Evolutionary conservation across 768 basidiomycete genomes (phyloP).

Genomic region (Mycena vitilis): DNA sequence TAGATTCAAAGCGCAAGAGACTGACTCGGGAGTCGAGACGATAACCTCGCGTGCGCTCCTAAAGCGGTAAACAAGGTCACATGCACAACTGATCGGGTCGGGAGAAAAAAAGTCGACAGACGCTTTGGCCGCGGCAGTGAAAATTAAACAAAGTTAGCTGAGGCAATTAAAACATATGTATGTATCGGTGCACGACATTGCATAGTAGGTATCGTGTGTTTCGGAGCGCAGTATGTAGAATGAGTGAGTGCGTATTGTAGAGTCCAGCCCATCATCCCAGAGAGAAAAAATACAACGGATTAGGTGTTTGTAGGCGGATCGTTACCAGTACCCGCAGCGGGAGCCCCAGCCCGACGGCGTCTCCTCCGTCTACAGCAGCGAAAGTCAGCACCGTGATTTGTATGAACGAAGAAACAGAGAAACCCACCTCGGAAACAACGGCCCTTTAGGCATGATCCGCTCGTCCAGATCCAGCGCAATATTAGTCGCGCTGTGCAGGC

Average conservation of each 20-base stretch:
- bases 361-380: constrained; percentile 25
- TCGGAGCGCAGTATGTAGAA: too few species aligned
- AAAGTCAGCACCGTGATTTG: constrained; percentile 7
- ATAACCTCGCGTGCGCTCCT: neutral
- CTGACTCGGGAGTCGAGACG: neutral
- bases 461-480: constrained; percentile 93
- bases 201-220: neutral
- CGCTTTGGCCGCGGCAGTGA: too few species aligned
- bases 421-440: constrained; percentile 82
- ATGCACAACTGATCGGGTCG: neutral
- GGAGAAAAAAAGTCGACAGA: too few species aligned
- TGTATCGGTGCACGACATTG: neutral
- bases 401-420: neutral
- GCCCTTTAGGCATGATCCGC: constrained; percentile 91
- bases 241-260: neutral
- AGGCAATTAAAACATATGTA: too few species aligned
- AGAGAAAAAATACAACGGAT: neutral
- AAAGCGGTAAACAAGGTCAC: neutral
- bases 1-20: neutral
- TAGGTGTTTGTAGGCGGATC: constrained; percentile 6
- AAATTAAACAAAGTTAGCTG: too few species aligned
- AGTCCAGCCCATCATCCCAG: neutral
- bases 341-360: constrained; percentile 20
- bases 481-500: constrained; percentile 91
- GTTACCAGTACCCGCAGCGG: neutral